phyloP scores from a whole-genome alignment of 441 rosid genomes.

The Melianthus villosus region DNA sequence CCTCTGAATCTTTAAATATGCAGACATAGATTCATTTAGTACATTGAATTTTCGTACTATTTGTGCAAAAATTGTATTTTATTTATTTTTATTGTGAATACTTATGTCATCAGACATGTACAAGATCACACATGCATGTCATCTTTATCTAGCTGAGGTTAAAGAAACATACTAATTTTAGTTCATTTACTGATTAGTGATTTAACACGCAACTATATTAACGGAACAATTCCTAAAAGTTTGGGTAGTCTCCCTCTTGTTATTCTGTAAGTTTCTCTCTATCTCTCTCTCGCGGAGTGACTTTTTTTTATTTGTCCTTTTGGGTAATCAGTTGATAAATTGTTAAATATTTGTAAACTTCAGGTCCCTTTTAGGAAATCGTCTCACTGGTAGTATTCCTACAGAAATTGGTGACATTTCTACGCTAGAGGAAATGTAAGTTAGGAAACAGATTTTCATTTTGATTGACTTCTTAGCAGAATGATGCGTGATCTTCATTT shows the following conservation, averaged over 20 bases:
- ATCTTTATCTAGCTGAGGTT: neutral
- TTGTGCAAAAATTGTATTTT: no score
- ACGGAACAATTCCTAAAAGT: slow-evolving; percentile 53
- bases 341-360: neutral
- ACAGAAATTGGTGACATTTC: slow-evolving; percentile 31
- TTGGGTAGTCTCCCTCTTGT: slow-evolving; percentile 34
- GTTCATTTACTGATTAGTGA: slow-evolving; percentile 29
- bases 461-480: neutral
- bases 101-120: no score
- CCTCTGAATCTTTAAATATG: no score
- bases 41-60: no score
- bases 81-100: no score
- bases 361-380: slow-evolving; percentile 54
- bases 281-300: no score
- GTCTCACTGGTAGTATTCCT: slow-evolving; percentile 53
- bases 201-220: slow-evolving; percentile 50
- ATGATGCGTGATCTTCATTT: neutral
- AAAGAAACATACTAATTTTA: neutral
- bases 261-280: slow-evolving; percentile 24
- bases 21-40: no score
- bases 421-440: slow-evolving; percentile 47
- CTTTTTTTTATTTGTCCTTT: neutral
- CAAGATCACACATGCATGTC: neutral
- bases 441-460: slow-evolving; percentile 1
- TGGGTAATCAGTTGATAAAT: slow-evolving; percentile 1